A percentile compares a stretch with the other conserved stretches of the same genome.
These are phyloP conservation scores for Crithidia acanthocephali DNA, from an alignment of 208 protist genomes.

Conservation along the genomic window DNA sequence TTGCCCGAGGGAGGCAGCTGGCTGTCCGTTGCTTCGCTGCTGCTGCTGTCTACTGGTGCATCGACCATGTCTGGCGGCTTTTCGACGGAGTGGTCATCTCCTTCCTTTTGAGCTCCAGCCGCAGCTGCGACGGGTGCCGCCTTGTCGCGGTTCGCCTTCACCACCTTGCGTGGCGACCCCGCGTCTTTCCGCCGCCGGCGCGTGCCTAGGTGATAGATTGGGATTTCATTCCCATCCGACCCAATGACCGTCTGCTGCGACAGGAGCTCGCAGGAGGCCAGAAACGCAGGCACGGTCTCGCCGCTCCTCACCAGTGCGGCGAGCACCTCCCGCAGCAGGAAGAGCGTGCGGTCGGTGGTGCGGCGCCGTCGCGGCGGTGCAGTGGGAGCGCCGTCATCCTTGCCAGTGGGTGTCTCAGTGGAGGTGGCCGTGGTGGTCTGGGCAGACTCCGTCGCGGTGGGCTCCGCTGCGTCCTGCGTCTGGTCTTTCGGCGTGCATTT, in stretches of 20 bases:
- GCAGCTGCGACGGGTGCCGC: not conserved
- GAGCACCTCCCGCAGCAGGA: conserved; percentile 75
- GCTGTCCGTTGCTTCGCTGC: not conserved
- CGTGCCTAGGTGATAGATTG: conserved; percentile 80
- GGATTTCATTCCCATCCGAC: conserved; percentile 65
- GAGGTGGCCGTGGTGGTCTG: not conserved
- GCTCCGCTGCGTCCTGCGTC: not conserved
- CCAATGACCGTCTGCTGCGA: conserved; percentile 55
- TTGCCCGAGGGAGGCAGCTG: not conserved
- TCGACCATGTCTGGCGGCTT: not conserved
- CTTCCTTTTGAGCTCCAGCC: not conserved
- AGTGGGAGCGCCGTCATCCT: not conserved
- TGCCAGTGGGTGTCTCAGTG: not conserved
- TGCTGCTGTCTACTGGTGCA: not conserved
- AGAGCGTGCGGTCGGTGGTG: conserved; percentile 76
- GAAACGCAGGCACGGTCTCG: conserved; percentile 80
- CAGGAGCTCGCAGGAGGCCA: conserved; percentile 73
- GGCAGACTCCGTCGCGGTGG: not conserved
- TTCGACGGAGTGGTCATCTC: not conserved
- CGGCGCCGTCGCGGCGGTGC: conserved; percentile 34
- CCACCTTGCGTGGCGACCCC: conserved; percentile 51
- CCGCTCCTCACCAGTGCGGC: conserved; percentile 59
- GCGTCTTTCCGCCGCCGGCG: conserved; percentile 58
- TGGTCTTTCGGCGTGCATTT: not conserved
- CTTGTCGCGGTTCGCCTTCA: conserved; percentile 56